These are phyloP conservation scores for Trichoderma endophyticum DNA, from an alignment of 2,329 filamentous ascomycete genomes.

Conservation along the genomic window DNA sequence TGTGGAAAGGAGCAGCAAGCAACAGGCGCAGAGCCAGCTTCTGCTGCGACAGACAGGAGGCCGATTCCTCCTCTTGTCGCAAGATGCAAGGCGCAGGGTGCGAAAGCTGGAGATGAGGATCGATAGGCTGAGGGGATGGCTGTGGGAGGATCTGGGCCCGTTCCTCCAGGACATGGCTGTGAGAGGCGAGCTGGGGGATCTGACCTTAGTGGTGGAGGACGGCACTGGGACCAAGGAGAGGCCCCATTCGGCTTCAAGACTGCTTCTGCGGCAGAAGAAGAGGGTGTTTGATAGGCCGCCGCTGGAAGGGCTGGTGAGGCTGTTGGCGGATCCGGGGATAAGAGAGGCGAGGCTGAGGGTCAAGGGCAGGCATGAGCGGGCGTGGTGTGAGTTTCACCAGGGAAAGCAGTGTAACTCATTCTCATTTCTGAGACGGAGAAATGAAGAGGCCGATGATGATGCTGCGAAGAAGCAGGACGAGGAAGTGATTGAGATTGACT, in stretches of 20 bases:
- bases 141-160: conserved; percentile 29
- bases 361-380: conserved; percentile 33
- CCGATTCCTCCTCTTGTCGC: conserved; percentile 24
- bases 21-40: not conserved
- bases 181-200: conserved; percentile 29
- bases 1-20: not conserved
- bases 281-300: conserved; percentile 30
- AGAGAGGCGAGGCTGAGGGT: conserved; percentile 39
- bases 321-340: conserved; percentile 46
- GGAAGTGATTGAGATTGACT: conserved; percentile 30
- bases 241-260: conserved; percentile 19
- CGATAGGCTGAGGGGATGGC: conserved; percentile 33
- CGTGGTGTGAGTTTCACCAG: conserved; percentile 44
- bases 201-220: conserved; percentile 19
- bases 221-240: not conserved
- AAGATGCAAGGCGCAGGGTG: conserved; percentile 27
- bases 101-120: conserved; percentile 29
- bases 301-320: conserved; percentile 36
- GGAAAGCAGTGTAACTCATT: conserved; percentile 16
- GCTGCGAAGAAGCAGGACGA: not conserved
- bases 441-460: not conserved
- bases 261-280: conserved; percentile 14
- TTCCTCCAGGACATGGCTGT: conserved; percentile 33
- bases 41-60: conserved; percentile 6
- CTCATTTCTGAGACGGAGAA: not conserved